phyloP scores from a whole-genome alignment of 2,329 filamentous ascomycete species.

The Nannizzia gypsea region DNA sequence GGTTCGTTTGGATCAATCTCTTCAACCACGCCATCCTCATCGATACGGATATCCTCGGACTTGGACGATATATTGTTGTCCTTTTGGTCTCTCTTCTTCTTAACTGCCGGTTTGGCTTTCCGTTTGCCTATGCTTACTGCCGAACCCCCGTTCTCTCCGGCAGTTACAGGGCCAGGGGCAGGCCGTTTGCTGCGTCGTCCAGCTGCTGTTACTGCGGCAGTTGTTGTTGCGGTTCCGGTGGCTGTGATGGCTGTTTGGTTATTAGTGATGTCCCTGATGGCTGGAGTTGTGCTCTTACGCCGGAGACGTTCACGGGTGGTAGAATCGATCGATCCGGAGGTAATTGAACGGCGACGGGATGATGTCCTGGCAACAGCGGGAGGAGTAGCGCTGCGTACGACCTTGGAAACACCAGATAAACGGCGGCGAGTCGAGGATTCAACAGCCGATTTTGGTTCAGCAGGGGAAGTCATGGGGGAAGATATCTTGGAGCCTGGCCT shows the following conservation, averaged over 20 bases:
- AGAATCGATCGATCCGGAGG: conserved; percentile 11
- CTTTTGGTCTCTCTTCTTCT: conserved; percentile 28
- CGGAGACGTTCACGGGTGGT: conserved; percentile 23
- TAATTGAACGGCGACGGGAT: conserved; percentile 17
- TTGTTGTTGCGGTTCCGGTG: conserved; percentile 15
- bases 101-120: conserved; percentile 42
- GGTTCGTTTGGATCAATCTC: conserved; percentile 51
- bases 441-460: conserved; percentile 11
- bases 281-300: conserved; percentile 33
- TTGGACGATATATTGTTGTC: conserved; percentile 18
- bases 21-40: conserved; percentile 38
- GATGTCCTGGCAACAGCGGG: conserved; percentile 16
- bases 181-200: conserved; percentile 45
- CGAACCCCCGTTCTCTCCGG: conserved; percentile 47
- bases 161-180: conserved; percentile 48
- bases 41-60: conserved; percentile 32
- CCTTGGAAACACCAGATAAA: conserved; percentile 16
- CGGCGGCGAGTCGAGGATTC: conserved; percentile 7
- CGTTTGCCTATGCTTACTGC: conserved; percentile 51
- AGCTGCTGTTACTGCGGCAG: conserved; percentile 19
- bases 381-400: conserved; percentile 16
- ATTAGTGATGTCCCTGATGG: conserved; percentile 26
- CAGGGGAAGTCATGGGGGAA: conserved; percentile 7
- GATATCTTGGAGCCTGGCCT: conserved; percentile 8
- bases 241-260: conserved; percentile 14